Conservation (phyloP, 2,329 filamentous ascomycete species). For the Myotisia sp. region DNA sequence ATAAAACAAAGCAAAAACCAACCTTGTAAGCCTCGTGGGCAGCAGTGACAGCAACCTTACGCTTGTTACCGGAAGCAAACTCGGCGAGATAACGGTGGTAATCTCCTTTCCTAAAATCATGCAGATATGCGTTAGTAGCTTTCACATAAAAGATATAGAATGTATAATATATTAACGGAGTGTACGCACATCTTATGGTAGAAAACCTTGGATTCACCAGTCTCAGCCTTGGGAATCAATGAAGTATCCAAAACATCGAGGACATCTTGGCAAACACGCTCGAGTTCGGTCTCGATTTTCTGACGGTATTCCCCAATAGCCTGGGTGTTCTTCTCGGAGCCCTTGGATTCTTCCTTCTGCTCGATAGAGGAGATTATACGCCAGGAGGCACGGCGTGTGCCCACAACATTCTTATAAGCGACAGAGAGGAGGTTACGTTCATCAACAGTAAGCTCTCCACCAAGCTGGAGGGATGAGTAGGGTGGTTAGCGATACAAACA, state of each 20-base stretch:
- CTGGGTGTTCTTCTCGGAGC: conserved; percentile 81
- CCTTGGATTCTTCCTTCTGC: conserved; percentile 99
- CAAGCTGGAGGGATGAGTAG: conserved; percentile 36
- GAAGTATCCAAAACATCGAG: conserved; percentile 85
- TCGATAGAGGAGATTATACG: conserved; percentile 99
- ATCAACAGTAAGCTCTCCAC: conserved; percentile 53
- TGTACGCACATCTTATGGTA: conserved; percentile 99
- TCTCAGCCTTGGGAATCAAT: conserved; percentile 89
- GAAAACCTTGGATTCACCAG: conserved; percentile 98
- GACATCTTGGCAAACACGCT: conserved; percentile 96
- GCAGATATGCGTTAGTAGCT: conserved; percentile 10
- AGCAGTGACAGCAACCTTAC: conserved; percentile 72
- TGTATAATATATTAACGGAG: no score
- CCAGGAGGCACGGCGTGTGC: conserved; percentile 95
- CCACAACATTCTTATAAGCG: conserved; percentile 99
- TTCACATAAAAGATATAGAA: conserved; percentile 1
- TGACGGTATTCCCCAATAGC: conserved; percentile 95
- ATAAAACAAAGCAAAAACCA: conserved; percentile 12
- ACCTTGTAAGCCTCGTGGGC: conserved; percentile 98
- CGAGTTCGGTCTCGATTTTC: conserved; percentile 96
- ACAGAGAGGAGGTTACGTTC: conserved; percentile 88
- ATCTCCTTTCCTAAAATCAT: conserved; percentile 66
- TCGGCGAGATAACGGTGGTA: conserved; percentile 93
- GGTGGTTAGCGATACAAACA: background rate
- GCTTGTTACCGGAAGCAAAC: conserved; percentile 85